phyloP scores from a whole-genome alignment of 2,329 filamentous ascomycete genomes.

The Aureobasidium sp. region DNA sequence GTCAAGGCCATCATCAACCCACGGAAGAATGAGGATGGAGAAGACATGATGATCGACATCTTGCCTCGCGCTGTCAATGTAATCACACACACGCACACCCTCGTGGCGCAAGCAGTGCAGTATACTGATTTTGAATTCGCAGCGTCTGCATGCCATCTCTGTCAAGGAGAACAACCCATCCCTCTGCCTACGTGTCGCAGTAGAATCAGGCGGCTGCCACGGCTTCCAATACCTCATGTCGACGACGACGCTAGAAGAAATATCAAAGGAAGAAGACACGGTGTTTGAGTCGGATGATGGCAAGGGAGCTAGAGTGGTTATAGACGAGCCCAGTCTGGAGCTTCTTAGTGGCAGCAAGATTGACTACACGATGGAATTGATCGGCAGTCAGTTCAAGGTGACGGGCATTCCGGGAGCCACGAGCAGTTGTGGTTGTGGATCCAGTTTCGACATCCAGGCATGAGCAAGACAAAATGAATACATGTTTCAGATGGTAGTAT shows the following conservation, averaged over 20 bases:
- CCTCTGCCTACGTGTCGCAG: conserved; percentile 80
- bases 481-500: not conserved
- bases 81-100: conserved; percentile 25
- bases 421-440: conserved; percentile 94
- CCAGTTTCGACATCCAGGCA: conserved; percentile 79
- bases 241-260: conserved; percentile 53
- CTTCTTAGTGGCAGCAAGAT: conserved; percentile 88
- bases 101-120: not conserved
- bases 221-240: conserved; percentile 97
- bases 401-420: conserved; percentile 85
- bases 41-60: conserved; percentile 76
- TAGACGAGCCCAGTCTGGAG: conserved; percentile 81
- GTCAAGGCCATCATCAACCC: conserved; percentile 54
- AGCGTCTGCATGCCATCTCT: conserved; percentile 60
- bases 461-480: not conserved
- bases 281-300: conserved; percentile 62
- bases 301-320: conserved; percentile 62
- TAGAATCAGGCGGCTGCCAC: conserved; percentile 91
- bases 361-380: conserved; percentile 93
- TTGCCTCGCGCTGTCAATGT: conserved; percentile 75
- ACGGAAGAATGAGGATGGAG: conserved; percentile 70
- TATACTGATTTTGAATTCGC: not conserved
- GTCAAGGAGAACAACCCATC: conserved; percentile 55
- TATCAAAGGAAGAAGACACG: conserved; percentile 71
- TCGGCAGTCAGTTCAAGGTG: conserved; percentile 92